These are phyloP conservation scores for Favolaschia claudopus DNA, from an alignment of 768 basidiomycete genomes.

Conservation along the genomic window DNA sequence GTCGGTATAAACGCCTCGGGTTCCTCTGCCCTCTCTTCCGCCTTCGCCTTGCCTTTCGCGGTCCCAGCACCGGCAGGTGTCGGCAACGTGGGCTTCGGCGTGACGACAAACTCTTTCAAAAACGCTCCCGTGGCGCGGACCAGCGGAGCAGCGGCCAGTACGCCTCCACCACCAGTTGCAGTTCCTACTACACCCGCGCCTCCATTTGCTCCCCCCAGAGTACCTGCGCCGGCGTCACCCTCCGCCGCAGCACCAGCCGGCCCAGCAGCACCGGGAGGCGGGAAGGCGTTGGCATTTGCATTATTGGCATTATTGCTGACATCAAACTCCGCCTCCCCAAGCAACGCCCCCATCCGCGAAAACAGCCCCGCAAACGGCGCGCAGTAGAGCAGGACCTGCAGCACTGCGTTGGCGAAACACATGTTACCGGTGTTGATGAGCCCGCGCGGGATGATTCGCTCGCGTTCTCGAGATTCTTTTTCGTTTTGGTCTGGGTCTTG, in stretches of 20 bases:
- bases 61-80: constrained; percentile 24
- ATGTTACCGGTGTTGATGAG: constrained; percentile 95
- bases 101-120: constrained; percentile 73
- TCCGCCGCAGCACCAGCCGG: constrained; percentile 36
- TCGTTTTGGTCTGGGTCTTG: not conserved
- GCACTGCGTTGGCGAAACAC: constrained; percentile 96
- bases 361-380: constrained; percentile 87
- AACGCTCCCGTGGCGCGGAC: constrained; percentile 77
- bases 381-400: constrained; percentile 91
- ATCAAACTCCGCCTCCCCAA: constrained; percentile 28
- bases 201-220: too few species aligned
- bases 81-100: constrained; percentile 38
- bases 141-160: constrained; percentile 51
- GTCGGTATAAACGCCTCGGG: constrained; percentile 83
- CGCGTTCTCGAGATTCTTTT: constrained; percentile 24
- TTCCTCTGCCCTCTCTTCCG: constrained; percentile 57
- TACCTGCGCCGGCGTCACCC: too few species aligned
- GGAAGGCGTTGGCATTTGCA: not conserved
- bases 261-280: too few species aligned
- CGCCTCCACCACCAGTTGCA: constrained; percentile 28
- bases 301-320: not conserved
- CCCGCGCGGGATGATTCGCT: constrained; percentile 66
- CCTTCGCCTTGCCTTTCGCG: constrained; percentile 45
- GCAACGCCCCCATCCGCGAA: constrained; percentile 37
- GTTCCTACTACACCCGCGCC: constrained; percentile 39